Percentiles rank a stretch among this genome's conserved stretches.
phyloP scores from a whole-genome alignment of 2,329 filamentous ascomycete genomes.

The Pseudogymnoascus pannorum region DNA sequence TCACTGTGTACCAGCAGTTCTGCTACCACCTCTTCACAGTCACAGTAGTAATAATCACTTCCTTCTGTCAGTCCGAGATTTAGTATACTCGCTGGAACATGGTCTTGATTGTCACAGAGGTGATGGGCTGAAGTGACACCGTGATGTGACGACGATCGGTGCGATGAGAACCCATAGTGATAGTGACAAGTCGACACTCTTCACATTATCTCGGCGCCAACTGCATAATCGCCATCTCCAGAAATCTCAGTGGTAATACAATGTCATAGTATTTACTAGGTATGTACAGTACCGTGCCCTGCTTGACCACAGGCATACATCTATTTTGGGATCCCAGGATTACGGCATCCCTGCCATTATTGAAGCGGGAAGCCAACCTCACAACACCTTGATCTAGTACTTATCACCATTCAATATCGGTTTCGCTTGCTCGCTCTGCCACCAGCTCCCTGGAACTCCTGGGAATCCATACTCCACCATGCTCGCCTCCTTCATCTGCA shows the following conservation, averaged over 20 bases:
- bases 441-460: constrained; percentile 75
- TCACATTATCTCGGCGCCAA: not conserved
- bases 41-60: not conserved
- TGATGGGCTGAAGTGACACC: not conserved
- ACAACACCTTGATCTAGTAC: constrained; percentile 20
- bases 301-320: constrained; percentile 3
- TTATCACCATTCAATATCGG: constrained; percentile 29
- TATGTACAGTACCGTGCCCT: not conserved
- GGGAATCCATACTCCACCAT: constrained; percentile 77
- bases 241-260: constrained; percentile 2
- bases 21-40: not conserved
- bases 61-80: not conserved
- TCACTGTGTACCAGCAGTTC: not conserved
- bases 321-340: not conserved
- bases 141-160: not conserved
- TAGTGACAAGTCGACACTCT: not conserved
- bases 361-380: not conserved
- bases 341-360: not conserved
- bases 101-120: not conserved
- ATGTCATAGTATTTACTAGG: constrained; percentile 3
- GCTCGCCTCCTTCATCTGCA: constrained; percentile 86
- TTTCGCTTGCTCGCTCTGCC: constrained; percentile 56
- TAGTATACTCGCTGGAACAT: not conserved
- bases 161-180: not conserved
- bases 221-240: not conserved